Evolutionary conservation across 169 alveolate genomes (phyloP).

Genomic region (Eimeria praecox): DNA sequence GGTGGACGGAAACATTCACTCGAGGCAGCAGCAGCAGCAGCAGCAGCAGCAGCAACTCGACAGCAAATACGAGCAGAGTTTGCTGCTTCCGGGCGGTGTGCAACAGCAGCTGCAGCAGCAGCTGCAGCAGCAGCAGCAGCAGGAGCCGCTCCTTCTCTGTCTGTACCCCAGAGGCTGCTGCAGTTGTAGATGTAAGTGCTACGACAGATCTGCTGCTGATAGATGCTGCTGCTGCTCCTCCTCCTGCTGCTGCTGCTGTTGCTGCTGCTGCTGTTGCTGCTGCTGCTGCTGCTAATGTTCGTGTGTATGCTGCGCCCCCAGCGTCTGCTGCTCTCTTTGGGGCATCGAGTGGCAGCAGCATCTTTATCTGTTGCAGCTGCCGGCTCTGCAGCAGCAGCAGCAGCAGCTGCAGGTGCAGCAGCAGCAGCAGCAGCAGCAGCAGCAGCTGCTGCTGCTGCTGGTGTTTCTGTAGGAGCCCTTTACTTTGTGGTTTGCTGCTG

Average conservation of each 20-base stretch:
- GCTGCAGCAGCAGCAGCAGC: constrained; percentile 48
- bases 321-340: background rate
- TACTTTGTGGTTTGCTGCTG: constrained; percentile 17
- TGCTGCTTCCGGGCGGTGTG: constrained; percentile 16
- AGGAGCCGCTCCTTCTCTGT: constrained; percentile 8
- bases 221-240: constrained; percentile 1
- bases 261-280: background rate
- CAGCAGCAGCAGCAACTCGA: constrained; percentile 13
- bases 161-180: constrained; percentile 37
- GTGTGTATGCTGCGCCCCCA: background rate
- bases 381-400: background rate
- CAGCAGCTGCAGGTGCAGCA: constrained; percentile 2
- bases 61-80: background rate
- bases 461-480: background rate
- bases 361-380: background rate
- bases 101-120: constrained; percentile 55
- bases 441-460: constrained; percentile 21
- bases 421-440: constrained; percentile 2
- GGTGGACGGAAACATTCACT: background rate
- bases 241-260: background rate
- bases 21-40: background rate
- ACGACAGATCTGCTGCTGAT: background rate
- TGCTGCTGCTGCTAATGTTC: background rate
- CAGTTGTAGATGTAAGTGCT: constrained; percentile 42
- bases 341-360: background rate